phyloP scores from a whole-genome alignment of 352 stramenopile genomes.

The Globisporangium takayamanum region DNA sequence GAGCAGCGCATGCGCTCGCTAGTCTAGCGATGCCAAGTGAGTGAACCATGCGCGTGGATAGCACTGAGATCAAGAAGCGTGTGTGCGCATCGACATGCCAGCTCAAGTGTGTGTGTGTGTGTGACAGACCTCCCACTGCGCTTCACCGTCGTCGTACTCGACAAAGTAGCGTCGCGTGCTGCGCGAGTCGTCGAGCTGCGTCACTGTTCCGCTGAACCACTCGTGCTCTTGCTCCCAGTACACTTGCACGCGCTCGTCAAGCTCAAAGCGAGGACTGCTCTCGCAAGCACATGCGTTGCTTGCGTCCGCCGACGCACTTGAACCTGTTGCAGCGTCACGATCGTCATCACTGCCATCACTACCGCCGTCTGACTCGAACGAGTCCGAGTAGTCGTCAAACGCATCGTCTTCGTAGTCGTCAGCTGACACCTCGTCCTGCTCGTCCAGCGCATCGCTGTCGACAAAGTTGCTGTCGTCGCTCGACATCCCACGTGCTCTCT shows the following conservation, averaged over 20 bases:
- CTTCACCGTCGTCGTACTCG: conserved; percentile 44
- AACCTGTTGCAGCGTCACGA: neutral
- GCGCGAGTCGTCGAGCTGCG: conserved; percentile 6
- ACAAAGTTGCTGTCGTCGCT: conserved; percentile 4
- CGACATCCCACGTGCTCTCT: neutral
- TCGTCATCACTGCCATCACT: conserved; percentile 12
- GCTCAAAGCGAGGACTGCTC: neutral
- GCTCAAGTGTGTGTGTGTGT: neutral
- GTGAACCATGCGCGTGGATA: neutral
- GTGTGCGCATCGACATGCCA: neutral
- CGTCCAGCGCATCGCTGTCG: neutral
- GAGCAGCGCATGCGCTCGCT: conserved; percentile 6
- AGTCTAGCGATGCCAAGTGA: neutral
- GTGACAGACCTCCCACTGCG: conserved; percentile 32
- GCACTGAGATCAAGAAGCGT: neutral
- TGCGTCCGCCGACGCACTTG: neutral
- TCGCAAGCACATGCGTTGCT: too few species aligned
- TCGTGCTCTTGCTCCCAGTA: conserved; percentile 35
- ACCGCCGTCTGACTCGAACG: conserved; percentile 24
- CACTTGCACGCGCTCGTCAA: conserved; percentile 33
- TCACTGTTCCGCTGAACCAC: conserved; percentile 35
- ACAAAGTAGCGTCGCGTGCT: conserved; percentile 18
- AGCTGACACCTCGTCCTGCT: neutral
- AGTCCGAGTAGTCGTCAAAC: conserved; percentile 49
- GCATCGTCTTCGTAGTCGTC: conserved; percentile 30